Evolutionary conservation across 1,284 basidiomycete species (phyloP).

Genomic region (Bondarzewia mesenterica): DNA sequence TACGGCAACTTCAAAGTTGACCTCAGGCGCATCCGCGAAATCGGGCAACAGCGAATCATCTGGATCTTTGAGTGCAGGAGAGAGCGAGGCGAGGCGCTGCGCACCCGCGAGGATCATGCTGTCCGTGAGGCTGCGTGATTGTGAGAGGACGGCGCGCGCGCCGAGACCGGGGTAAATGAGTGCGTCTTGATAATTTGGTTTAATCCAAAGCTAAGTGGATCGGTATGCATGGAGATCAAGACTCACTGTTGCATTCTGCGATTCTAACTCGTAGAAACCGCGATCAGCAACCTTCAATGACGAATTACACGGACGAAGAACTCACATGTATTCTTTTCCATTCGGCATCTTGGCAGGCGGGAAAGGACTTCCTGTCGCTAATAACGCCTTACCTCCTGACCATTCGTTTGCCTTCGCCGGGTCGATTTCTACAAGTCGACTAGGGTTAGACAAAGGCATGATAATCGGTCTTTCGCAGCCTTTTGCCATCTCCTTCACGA

Average conservation of each 20-base stretch:
- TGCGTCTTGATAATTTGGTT: slow-evolving; percentile 37
- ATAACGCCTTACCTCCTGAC: slow-evolving; percentile 68
- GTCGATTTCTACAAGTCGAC: slow-evolving; percentile 65
- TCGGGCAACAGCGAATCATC: slow-evolving; percentile 66
- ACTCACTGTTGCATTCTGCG: slow-evolving; percentile 66
- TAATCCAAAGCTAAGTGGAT: background rate
- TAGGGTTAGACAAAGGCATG: slow-evolving; percentile 79
- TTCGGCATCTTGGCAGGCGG: slow-evolving; percentile 61
- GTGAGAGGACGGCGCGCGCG: slow-evolving; percentile 60
- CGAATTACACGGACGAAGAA: too few relatives aligned
- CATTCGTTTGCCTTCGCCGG: slow-evolving; percentile 69
- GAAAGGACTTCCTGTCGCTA: slow-evolving; percentile 82
- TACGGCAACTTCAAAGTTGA: slow-evolving; percentile 76
- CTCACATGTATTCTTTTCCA: slow-evolving; percentile 61
- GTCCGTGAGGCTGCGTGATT: slow-evolving; percentile 58
- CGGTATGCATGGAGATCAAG: background rate
- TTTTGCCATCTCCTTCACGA: slow-evolving; percentile 64
- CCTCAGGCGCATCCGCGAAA: slow-evolving; percentile 56
- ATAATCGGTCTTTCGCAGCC: slow-evolving; percentile 70
- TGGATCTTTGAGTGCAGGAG: slow-evolving; percentile 64
- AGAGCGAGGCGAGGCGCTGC: slow-evolving; percentile 61
- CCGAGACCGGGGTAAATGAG: slow-evolving; percentile 77
- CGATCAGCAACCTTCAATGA: background rate
- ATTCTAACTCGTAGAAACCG: slow-evolving; percentile 35
- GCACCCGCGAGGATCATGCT: slow-evolving; percentile 77